Evolutionary conservation across 805 yeast species (phyloP), one percentile per base, ranked within the genome.

Genomic region (Ogataea kodamae): DNA sequence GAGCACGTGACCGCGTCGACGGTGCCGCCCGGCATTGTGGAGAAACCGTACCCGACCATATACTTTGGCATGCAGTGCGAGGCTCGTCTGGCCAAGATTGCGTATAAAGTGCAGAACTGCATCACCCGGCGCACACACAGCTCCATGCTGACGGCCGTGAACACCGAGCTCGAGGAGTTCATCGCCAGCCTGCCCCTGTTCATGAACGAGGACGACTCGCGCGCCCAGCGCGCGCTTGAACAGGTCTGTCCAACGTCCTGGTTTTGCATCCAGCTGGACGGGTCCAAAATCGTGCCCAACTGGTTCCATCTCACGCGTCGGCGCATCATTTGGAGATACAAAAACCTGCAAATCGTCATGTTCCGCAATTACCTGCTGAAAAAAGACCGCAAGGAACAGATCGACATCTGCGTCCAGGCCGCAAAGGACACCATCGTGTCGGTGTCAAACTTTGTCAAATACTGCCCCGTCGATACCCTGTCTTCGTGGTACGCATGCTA

Each of bases 401-500:
- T 68, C 14, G 49, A 53, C 4, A 45, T 60, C 9, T 74, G 74
- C 47, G 47, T 64, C n/a, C 61, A 58, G 6, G 60, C 65, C 21
- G 68, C 78, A 3, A 65, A 62, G 39, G 67, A 64, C 16, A 69
- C 76, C 1, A 67, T 75, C 5, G 24, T 54, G 18, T 64, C 75
- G 3, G 68, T 74, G 3, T 47, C 61, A 7, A 52, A 54, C 16
- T 68, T 54, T 23, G 35, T 40, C 14, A 15, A 24, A 23, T 15
- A 11, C 12, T 23, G 33, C 13, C 19, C 13, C n/a, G 32, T 36
- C 3, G 35, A 25, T 14, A 36, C 40, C 3, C 29, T 36, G 10
- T 13, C 34, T 14, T 34, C 38, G 10, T 75, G 81, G 81, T 70
- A 74, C 50, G 69, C 76, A 7, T 68, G 72, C 1, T 76, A 69